These are phyloP conservation scores for Ustilago bromivora DNA, from an alignment of 1,284 basidiomycete genomes.

Conservation along the genomic window DNA sequence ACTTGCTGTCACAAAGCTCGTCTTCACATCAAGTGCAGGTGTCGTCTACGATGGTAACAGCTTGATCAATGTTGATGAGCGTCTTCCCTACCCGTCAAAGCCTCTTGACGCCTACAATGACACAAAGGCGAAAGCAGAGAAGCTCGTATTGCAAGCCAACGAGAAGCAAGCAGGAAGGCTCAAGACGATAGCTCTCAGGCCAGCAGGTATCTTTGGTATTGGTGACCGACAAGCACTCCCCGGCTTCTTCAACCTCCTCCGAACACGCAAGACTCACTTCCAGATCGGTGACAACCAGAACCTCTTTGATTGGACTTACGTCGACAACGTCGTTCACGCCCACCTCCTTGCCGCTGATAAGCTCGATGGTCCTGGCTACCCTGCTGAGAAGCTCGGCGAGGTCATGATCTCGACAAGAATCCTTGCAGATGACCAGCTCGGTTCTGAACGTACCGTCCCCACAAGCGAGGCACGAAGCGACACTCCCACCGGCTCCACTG, in stretches of 20 bases:
- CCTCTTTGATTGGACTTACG: conserved; percentile 97
- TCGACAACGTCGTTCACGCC: conserved; percentile 93
- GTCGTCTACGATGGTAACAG: conserved; percentile 89
- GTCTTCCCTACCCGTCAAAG: conserved; percentile 80
- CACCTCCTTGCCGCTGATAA: conserved; percentile 94
- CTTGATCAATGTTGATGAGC: conserved; percentile 89
- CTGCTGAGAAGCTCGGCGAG: conserved; percentile 66
- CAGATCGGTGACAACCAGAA: conserved; percentile 95
- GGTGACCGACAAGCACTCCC: conserved; percentile 90
- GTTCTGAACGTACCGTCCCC: conserved; percentile 52
- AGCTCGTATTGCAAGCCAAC: conserved; percentile 85
- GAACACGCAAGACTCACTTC: conserved; percentile 84
- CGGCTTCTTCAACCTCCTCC: conserved; percentile 84
- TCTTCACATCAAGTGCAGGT: conserved; percentile 94
- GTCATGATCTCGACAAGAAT: conserved; percentile 40
- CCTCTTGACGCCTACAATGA: conserved; percentile 93
- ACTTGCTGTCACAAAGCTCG: conserved; percentile 81
- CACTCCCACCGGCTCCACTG: conserved; percentile 57
- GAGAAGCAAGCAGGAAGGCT: conserved; percentile 77
- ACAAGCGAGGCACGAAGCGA: conserved; percentile 57
- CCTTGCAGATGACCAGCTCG: conserved; percentile 48
- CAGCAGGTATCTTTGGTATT: conserved; percentile 96
- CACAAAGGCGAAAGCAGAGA: conserved; percentile 93
- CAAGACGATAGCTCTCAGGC: conserved; percentile 88
- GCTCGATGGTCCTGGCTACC: conserved; percentile 71